Evolutionary conservation across 352 stramenopile species (phyloP).

Genomic region (Peronospora farinosa): DNA sequence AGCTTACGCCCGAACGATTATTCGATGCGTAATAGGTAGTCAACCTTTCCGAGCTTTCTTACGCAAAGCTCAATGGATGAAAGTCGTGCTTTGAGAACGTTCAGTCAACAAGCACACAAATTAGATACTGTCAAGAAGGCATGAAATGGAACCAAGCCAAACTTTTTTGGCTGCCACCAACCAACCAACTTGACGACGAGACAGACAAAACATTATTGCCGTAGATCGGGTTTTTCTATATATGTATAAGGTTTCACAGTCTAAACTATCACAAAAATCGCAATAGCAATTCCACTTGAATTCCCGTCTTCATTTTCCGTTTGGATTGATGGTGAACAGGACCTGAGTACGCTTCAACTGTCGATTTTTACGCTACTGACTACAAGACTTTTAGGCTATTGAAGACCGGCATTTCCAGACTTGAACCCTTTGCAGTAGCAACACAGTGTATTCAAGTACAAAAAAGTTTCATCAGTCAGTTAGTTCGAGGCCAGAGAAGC

Average conservation of each 20-base stretch:
- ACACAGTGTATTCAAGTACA: neutral
- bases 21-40: neutral
- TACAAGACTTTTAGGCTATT: neutral
- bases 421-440: no score
- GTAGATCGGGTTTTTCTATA: neutral
- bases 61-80: neutral
- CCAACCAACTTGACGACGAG: constrained; percentile 4
- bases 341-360: neutral
- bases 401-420: no score
- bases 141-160: neutral
- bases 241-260: neutral
- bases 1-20: neutral
- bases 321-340: constrained; percentile 26
- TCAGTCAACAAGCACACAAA: neutral
- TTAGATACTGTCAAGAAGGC: neutral
- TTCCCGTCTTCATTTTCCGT: constrained; percentile 14
- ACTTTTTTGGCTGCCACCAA: no score
- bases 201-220: neutral
- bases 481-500: neutral
- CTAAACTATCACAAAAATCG: constrained; percentile 5
- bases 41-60: constrained; percentile 2
- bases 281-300: constrained; percentile 1
- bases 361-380: neutral
- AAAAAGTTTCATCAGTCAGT: neutral
- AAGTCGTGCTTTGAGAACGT: neutral